Percentiles rank a stretch among this genome's conserved stretches.
These are phyloP conservation scores for Nemania abortiva DNA, from an alignment of 2,329 filamentous ascomycete species.

Conservation along the genomic window DNA sequence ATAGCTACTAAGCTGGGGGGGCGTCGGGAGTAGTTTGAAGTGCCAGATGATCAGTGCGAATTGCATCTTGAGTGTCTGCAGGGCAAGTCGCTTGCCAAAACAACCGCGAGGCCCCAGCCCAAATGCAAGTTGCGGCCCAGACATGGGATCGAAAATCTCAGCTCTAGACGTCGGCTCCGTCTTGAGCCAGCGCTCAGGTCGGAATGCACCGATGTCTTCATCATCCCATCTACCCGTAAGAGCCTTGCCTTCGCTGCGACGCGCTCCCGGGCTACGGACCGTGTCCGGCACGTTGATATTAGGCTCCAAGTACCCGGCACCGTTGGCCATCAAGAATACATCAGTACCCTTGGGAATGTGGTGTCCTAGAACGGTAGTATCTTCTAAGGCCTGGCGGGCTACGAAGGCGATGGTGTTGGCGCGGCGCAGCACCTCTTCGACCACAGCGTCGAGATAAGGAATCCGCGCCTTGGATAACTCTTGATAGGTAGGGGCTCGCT, in stretches of 20 bases:
- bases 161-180: background rate
- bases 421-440: constrained; percentile 52
- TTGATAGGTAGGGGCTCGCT: constrained; percentile 41
- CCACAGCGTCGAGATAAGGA: constrained; percentile 51
- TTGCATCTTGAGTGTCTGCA: constrained; percentile 38
- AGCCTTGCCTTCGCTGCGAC: constrained; percentile 15
- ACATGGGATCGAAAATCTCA: constrained; percentile 28
- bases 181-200: constrained; percentile 42
- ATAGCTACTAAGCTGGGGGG: too few relatives aligned
- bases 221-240: constrained; percentile 39
- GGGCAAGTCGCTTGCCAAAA: constrained; percentile 38
- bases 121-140: constrained; percentile 40
- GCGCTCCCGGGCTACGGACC: constrained; percentile 27
- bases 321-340: constrained; percentile 40
- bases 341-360: constrained; percentile 48
- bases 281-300: constrained; percentile 28
- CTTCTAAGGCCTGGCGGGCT: constrained; percentile 44
- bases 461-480: constrained; percentile 45
- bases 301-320: constrained; percentile 38
- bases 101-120: constrained; percentile 39
- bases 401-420: constrained; percentile 43
- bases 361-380: constrained; percentile 47
- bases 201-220: constrained; percentile 35
- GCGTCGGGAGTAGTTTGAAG: too few relatives aligned
- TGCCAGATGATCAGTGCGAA: constrained; percentile 29